Conservation (phyloP, 1,139 yeast species). For the Yamadazyma oceani region DNA sequence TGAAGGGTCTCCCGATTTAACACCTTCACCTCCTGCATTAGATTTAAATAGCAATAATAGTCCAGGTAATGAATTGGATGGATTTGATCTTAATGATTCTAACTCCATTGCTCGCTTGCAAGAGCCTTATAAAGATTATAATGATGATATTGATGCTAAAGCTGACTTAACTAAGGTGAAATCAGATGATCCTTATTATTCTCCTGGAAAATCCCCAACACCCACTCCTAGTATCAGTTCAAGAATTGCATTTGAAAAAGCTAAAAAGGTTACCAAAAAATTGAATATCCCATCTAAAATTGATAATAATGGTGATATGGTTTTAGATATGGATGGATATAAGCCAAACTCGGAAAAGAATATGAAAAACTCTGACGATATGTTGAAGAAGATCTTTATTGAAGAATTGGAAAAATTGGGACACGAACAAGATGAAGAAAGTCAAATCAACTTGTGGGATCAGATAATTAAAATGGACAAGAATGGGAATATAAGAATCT, state of each 20-base stretch:
- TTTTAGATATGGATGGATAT: slow-evolving; percentile 95
- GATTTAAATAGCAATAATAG: slow-evolving; percentile 17
- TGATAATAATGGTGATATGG: slow-evolving; percentile 86
- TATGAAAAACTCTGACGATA: slow-evolving; percentile 65
- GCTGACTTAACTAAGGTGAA: slow-evolving; percentile 18
- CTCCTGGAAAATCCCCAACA: slow-evolving; percentile 17
- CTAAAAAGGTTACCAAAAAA: slow-evolving; percentile 66
- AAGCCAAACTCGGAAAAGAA: slow-evolving; percentile 78
- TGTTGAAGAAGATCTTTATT: slow-evolving; percentile 67
- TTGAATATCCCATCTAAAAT: slow-evolving; percentile 87
- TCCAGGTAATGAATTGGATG: slow-evolving; percentile 34
- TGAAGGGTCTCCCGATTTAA: slow-evolving; percentile 39
- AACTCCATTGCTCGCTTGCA: neutral
- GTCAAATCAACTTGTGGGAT: slow-evolving; percentile 20
- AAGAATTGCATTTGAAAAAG: slow-evolving; percentile 59
- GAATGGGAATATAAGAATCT: slow-evolving; percentile 17
- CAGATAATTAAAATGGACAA: slow-evolving; percentile 32
- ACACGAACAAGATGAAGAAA: slow-evolving; percentile 18
- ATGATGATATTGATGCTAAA: slow-evolving; percentile 26
- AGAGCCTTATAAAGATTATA: slow-evolving; percentile 3
- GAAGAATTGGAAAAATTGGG: slow-evolving; percentile 46
- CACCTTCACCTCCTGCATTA: slow-evolving; percentile 14
- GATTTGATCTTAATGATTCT: slow-evolving; percentile 31
- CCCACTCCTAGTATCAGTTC: slow-evolving; percentile 26
- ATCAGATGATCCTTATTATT: slow-evolving; percentile 20